A percentile compares a stretch with the other conserved stretches of the same genome.
Evolutionary conservation across 192 early-diverging fungal genomes (phyloP).

Genomic region (Mortierella antarctica): DNA sequence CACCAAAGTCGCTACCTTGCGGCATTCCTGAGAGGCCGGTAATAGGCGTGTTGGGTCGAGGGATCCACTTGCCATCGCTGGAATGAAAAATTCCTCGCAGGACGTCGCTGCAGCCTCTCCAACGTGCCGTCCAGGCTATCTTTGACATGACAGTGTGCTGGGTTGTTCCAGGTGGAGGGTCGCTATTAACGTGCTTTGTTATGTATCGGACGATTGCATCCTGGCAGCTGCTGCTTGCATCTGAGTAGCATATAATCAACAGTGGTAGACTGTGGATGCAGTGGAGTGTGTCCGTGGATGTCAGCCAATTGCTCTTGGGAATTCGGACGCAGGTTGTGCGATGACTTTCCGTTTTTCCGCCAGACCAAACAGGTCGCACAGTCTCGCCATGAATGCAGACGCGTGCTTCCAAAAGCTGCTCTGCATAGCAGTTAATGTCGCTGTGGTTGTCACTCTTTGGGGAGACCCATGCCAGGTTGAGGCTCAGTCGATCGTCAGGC

Average conservation of each 20-base stretch:
- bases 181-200: constrained; percentile 11
- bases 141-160: not conserved
- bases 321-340: not conserved
- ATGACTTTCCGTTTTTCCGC: not conserved
- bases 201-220: constrained; percentile 18
- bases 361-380: not conserved
- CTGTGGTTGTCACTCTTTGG: not conserved
- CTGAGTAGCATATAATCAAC: constrained; percentile 5
- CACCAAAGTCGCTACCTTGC: no score
- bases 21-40: no score
- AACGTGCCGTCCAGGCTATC: constrained; percentile 5
- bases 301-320: constrained; percentile 11
- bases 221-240: not conserved
- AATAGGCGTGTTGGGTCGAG: not conserved
- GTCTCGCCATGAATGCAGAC: constrained; percentile 14
- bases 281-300: constrained; percentile 8
- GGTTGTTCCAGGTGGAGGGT: constrained; percentile 2
- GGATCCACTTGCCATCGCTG: constrained; percentile 18
- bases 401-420: not conserved
- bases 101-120: constrained; percentile 1
- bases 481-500: not conserved
- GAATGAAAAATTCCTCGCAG: not conserved
- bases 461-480: constrained; percentile 1
- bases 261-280: constrained; percentile 11
- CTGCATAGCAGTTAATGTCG: not conserved